A percentile compares a stretch with the other conserved stretches of the same genome.
Evolutionary conservation across 1,284 basidiomycete species (phyloP).

Genomic region (Coriolopsis trogii): DNA sequence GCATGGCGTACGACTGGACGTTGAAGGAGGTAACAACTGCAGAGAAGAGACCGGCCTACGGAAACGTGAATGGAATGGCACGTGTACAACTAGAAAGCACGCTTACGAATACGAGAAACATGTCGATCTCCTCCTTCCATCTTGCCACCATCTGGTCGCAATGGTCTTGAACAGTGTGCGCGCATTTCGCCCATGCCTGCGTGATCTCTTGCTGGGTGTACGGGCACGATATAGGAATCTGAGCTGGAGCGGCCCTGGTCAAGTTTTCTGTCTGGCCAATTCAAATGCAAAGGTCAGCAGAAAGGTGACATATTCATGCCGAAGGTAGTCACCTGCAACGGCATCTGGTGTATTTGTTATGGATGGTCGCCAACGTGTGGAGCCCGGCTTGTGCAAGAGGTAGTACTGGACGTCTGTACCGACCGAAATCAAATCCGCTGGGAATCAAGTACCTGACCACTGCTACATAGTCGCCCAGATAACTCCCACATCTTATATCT

Average conservation of each 20-base stretch:
- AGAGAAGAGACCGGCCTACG: conserved; percentile 19
- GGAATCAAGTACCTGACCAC: too few relatives aligned
- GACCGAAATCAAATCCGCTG: too few relatives aligned
- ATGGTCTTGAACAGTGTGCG: conserved; percentile 7
- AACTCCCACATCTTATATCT: too few relatives aligned
- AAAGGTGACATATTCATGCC: neutral
- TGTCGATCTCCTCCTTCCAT: conserved; percentile 18
- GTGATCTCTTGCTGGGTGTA: conserved; percentile 2
- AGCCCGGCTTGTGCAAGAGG: too few relatives aligned
- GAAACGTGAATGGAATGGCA: neutral
- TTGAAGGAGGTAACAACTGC: conserved; percentile 19
- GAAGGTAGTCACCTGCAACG: too few relatives aligned
- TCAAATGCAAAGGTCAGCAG: neutral
- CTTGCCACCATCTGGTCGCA: conserved; percentile 12
- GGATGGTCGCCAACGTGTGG: too few relatives aligned
- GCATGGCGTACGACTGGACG: conserved; percentile 14
- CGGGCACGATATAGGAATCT: conserved; percentile 4
- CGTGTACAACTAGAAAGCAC: neutral
- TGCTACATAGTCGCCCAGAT: too few relatives aligned
- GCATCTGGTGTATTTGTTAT: too few relatives aligned
- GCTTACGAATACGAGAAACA: conserved; percentile 19
- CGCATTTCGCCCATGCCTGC: conserved; percentile 12
- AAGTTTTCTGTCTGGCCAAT: neutral
- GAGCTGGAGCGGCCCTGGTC: neutral
- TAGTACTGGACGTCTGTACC: too few relatives aligned